These are phyloP conservation scores for Claviceps paspali DNA, from an alignment of 2,329 filamentous ascomycete genomes.

Conservation along the genomic window DNA sequence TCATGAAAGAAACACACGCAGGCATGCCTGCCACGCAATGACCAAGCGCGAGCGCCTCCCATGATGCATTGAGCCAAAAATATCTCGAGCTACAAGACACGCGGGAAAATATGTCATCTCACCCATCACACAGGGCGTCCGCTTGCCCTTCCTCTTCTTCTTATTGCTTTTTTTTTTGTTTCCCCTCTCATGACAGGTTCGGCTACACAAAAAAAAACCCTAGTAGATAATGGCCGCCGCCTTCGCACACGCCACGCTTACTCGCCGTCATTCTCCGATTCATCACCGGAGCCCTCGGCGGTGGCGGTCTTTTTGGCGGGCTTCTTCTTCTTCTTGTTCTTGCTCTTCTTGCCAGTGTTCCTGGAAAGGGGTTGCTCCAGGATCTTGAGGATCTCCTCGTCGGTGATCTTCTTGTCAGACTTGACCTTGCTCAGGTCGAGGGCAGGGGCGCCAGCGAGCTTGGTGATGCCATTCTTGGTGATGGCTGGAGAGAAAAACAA, in stretches of 20 bases:
- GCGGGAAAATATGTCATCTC: not conserved
- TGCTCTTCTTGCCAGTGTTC: conserved; percentile 87
- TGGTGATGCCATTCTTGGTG: conserved; percentile 92
- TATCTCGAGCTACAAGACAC: not conserved
- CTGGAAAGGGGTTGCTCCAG: conserved; percentile 75
- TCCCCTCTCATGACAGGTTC: not conserved
- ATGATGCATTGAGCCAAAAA: not conserved
- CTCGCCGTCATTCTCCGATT: conserved; percentile 16
- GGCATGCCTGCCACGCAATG: not conserved
- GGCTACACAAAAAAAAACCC: too few relatives aligned
- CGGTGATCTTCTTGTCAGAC: conserved; percentile 94
- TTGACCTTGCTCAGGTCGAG: conserved; percentile 72
- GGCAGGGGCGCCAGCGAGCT: conserved; percentile 61
- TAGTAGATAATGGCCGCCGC: not conserved
- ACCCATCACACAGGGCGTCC: not conserved
- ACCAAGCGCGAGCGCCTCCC: not conserved
- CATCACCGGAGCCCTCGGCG: conserved; percentile 20
- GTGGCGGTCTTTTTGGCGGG: conserved; percentile 30
- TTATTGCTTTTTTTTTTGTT: not conserved
- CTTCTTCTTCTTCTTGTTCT: conserved; percentile 62
- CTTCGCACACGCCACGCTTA: conserved; percentile 4
- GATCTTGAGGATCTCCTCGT: conserved; percentile 90
- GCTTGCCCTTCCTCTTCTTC: not conserved
- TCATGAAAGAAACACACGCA: not conserved
- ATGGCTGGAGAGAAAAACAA: conserved; percentile 38